Base-by-base conservation (phyloP, 2,329 filamentous ascomycete species). In the Arthrobotrys sinensis region DNA sequence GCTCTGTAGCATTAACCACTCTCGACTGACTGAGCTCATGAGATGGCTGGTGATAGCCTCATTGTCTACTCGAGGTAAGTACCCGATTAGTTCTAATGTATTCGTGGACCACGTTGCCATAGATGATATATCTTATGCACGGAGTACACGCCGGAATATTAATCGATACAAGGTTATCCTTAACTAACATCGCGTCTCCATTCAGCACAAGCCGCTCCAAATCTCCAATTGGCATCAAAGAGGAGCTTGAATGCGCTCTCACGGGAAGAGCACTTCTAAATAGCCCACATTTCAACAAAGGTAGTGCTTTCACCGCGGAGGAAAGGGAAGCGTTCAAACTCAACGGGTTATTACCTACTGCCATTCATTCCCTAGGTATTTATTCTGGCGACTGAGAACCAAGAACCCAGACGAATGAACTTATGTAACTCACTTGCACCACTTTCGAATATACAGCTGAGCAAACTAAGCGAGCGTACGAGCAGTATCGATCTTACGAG, bases 201-300 rank as follows among this genome's bases (percentile, higher is more conserved):
- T 2, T 19, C 46, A 34, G 60, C 24, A 19, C 14, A 55, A 45
- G 8, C 11, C 67, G 75, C 19, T 66, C 75, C 11, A 72, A 67
- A 57, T 72, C 75, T 21, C 75, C 75, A 8, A 72, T 78, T 52
- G 12, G n/a, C 6, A 8, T 72, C 14, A 19, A 21, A 10, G 52
- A 68, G 12, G 67, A 78, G 19, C n/a, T 79, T 3, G 76, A 79
- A 53, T 79, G 76, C 38, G 76, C 78, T 1, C 67, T 66, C 50
- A 52, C 79, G 65, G 88, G 89, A 4, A 85, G 85, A 46, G 86
- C 88, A 0, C 85, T 93, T 4, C 86, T 93, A 7, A 88, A 89
- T 76, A 89, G 88, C 10, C 87, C 91, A 0, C 90, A 89, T 81
- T 91, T 93, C 85, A 97, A 96, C 85, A 96, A 96, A 84, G 93